phyloP scores from a whole-genome alignment of 768 basidiomycete species.

The Solioccasus polychromus region DNA sequence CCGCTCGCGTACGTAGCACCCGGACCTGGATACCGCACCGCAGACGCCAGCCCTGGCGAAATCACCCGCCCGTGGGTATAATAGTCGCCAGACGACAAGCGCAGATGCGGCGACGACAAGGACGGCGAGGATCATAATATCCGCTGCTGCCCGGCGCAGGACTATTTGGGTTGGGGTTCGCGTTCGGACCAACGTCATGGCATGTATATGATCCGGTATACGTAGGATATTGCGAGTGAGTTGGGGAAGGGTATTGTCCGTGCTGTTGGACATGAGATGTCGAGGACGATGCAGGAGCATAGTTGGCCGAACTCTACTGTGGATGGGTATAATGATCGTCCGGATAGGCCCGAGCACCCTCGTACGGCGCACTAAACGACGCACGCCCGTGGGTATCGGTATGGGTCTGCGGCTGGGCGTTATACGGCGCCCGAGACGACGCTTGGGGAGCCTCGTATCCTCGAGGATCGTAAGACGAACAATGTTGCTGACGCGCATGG shows the following conservation, averaged over 20 bases:
- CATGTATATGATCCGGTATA: constrained; percentile 28
- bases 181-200: constrained; percentile 27
- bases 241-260: constrained; percentile 24
- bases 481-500: constrained; percentile 27
- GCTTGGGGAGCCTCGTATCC: constrained; percentile 25
- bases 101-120: constrained; percentile 18
- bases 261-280: constrained; percentile 22
- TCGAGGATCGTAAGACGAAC: constrained; percentile 26
- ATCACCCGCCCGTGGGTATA: constrained; percentile 19
- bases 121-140: constrained; percentile 27
- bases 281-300: constrained; percentile 18
- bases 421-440: constrained; percentile 19
- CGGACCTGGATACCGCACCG: constrained; percentile 14
- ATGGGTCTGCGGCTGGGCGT: constrained; percentile 16
- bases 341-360: constrained; percentile 27
- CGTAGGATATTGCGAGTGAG: constrained; percentile 24
- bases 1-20: constrained; percentile 9
- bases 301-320: constrained; percentile 17
- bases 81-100: constrained; percentile 23
- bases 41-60: constrained; percentile 17
- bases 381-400: constrained; percentile 18
- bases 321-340: constrained; percentile 22
- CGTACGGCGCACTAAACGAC: constrained; percentile 22
- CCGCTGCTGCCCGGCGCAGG: constrained; percentile 10
- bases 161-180: constrained; percentile 17